Evolutionary conservation across 345 rosid species (phyloP), one percentile per base, ranked within the genome.

Genomic region (Erodium maritimum): DNA sequence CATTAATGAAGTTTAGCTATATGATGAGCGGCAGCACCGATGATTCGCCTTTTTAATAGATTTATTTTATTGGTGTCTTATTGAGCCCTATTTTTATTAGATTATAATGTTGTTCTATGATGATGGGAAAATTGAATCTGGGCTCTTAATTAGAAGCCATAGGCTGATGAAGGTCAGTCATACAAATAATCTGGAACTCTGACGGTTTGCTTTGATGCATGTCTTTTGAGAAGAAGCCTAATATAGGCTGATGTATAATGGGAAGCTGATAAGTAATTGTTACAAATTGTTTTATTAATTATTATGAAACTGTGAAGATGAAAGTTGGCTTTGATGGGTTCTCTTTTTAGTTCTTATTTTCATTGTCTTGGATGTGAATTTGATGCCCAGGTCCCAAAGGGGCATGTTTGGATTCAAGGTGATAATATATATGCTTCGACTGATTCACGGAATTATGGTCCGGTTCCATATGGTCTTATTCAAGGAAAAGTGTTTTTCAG

Each of bases 381-480:
- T 48, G 20, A 45, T 61, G 60, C 33, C 37, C 65, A 87, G 95
- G 82, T 86, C 19, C 95, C 97, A 20, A 80, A 78, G 74, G 97
- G 94, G 23, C 94, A 90, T 69, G 80, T 87, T 59, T 90, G 95
- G 95, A 79, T 90, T 64, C 94, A 90, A 63, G 95, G 95, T 29
- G 97, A 90, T 73, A 90, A 87, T 64, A 23, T 79, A 59, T 82
- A 85, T 70, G 83, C 78, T 61, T 90, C 95, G 2, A 73, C 57
- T 6, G 95, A 87, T 83, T 90, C 93, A 10, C 75, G 89, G 25
- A 61, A 87, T 56, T 87, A 71, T 42, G 95, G 97, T 19, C 88
- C 93, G 54, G 59, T 90, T 64, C 93, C 95, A 46, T 81, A 81
- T 67, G 84, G 79, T 71, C 93, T 90, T 59, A 76, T 90, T 56